Evolutionary conservation across 192 early-diverging fungal species (phyloP).

Genomic region (Podila epigama): DNA sequence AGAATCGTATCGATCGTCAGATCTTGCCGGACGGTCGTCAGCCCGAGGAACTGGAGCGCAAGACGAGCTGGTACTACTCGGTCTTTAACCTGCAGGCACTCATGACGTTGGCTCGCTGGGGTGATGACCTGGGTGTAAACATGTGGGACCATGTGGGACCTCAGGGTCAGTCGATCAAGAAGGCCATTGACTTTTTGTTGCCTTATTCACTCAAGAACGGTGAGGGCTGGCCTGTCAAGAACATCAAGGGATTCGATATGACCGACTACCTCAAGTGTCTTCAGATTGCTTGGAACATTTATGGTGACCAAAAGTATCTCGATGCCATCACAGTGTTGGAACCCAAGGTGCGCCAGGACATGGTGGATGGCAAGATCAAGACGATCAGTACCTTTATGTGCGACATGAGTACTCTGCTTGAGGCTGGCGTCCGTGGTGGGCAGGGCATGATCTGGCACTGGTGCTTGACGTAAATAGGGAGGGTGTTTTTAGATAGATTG

Average conservation of each 20-base stretch:
- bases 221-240: slow-evolving; percentile 53
- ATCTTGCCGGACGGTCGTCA: slow-evolving; percentile 51
- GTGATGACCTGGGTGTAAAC: slow-evolving; percentile 44
- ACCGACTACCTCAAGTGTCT: slow-evolving; percentile 53
- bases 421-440: slow-evolving; percentile 27
- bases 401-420: slow-evolving; percentile 32
- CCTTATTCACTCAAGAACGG: slow-evolving; percentile 54
- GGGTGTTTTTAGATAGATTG: background rate
- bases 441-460: slow-evolving; percentile 50
- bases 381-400: slow-evolving; percentile 33
- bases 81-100: slow-evolving; percentile 57
- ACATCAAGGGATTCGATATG: slow-evolving; percentile 54
- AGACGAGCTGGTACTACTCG: slow-evolving; percentile 59
- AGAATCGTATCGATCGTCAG: slow-evolving; percentile 51
- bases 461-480: slow-evolving; percentile 31
- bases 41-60: slow-evolving; percentile 51
- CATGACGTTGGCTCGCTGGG: slow-evolving; percentile 50
- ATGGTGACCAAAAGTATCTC: slow-evolving; percentile 54
- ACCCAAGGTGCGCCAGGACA: slow-evolving; percentile 27
- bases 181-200: slow-evolving; percentile 62
- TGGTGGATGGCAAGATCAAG: slow-evolving; percentile 31
- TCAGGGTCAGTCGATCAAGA: slow-evolving; percentile 52
- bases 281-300: slow-evolving; percentile 59
- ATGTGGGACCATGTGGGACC: slow-evolving; percentile 53
- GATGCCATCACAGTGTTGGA: slow-evolving; percentile 35